These are phyloP conservation scores for Prunus kanzakura DNA, from an alignment of 306 rosid genomes.

Conservation along the genomic window DNA sequence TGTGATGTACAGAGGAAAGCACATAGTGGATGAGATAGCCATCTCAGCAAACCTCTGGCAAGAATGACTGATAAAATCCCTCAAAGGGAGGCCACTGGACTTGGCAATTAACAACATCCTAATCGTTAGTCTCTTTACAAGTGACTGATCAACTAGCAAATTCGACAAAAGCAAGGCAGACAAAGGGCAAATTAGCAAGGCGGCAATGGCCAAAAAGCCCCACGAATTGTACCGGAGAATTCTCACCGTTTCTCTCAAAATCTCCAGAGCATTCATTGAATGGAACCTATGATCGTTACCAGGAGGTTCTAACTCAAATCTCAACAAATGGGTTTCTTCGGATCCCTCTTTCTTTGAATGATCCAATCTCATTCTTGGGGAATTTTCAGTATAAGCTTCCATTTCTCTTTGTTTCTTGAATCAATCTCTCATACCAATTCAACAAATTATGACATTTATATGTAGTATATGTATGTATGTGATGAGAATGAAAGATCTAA, in stretches of 20 bases:
- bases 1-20: slow-evolving; percentile 72
- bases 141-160: slow-evolving; percentile 57
- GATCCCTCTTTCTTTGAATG: slow-evolving; percentile 52
- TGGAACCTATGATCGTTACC: slow-evolving; percentile 36
- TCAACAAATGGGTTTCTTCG: slow-evolving; percentile 36
- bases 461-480: background rate
- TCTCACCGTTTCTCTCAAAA: slow-evolving; percentile 76
- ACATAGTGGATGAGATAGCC: slow-evolving; percentile 50
- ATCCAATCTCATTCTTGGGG: slow-evolving; percentile 58
- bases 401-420: slow-evolving; percentile 15
- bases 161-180: slow-evolving; percentile 73
- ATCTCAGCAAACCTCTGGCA: slow-evolving; percentile 71
- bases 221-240: slow-evolving; percentile 78
- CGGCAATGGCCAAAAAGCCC: slow-evolving; percentile 62
- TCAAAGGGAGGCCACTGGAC: slow-evolving; percentile 81
- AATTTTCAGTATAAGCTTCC: slow-evolving; percentile 55
- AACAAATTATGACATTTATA: background rate
- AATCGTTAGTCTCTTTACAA: slow-evolving; percentile 58
- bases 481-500: slow-evolving; percentile 30
- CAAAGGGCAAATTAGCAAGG: slow-evolving; percentile 75
- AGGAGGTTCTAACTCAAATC: slow-evolving; percentile 38
- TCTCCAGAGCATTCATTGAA: slow-evolving; percentile 87
- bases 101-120: slow-evolving; percentile 72
- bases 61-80: slow-evolving; percentile 74
- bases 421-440: background rate